Evolutionary conservation across 2,329 filamentous ascomycete genomes (phyloP), one percentile per base, ranked within the genome.

Genomic region (Cadophora sp.): DNA sequence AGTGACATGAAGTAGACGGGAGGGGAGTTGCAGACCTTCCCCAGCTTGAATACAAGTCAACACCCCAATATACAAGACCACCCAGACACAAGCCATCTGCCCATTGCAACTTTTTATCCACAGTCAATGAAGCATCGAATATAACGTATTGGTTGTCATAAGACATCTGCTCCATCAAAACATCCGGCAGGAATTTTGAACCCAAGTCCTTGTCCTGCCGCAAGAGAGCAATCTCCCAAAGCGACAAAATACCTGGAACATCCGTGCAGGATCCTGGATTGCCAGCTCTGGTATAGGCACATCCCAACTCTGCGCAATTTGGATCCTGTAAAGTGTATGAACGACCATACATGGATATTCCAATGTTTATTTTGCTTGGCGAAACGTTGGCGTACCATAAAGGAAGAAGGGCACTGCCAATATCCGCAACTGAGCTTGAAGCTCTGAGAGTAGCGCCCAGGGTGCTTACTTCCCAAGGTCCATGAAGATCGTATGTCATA

Each of bases 261-360:
- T 65, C 67, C 3, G 74, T 74, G 65, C 78, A 80, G 11, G 62
- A 63, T 3, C 79, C 78, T 22, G 74, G 62, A 7, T 70, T 70
- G 27, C 62, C 71, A 0, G 55, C 62, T 27, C 72, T 66, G 3
- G 62, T 41, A 47, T 76, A 75, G 8, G 71, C 68, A 67, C 77
- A 77, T 1, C 72, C 70, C 4, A 74, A 55, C 20, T 68, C 73
- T 41, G 67, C 73, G 65, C 73, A 76, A 3, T 48, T 62, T 0
- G 64, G 51, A 55, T 74, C 70, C 2, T 65, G 56, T 3, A 77
- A 63, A 0, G 80, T 84, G 55, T 81, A 84, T 1, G 81, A 79
- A 5, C 83, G 76, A 0, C 83, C 83, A 62, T 86, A 86, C 58
- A 78, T 79, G 0, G 82, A 82, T 0, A 84, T 63, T 0, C 83